Evolutionary conservation across 2,329 filamentous ascomycete genomes (phyloP).

Genomic region (Mycosphaerella sp.): DNA sequence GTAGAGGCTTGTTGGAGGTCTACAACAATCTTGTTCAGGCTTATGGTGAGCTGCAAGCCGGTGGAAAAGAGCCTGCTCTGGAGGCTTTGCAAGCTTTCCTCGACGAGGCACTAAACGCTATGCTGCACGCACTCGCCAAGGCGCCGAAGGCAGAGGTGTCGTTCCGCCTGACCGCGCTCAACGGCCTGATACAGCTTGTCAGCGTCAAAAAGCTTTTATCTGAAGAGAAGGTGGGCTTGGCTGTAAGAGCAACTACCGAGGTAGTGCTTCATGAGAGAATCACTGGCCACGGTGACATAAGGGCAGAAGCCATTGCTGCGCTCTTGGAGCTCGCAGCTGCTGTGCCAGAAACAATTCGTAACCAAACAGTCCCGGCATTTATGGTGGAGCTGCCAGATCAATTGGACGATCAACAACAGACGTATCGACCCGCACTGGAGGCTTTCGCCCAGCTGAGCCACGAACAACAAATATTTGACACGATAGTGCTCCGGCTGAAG

Average conservation of each 20-base stretch:
- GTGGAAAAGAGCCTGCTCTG: constrained; percentile 34
- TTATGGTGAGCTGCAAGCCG: constrained; percentile 46
- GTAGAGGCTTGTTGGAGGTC: constrained; percentile 57
- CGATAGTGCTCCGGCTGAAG: constrained; percentile 55
- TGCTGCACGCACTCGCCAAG: constrained; percentile 40
- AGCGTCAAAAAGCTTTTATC: constrained; percentile 38
- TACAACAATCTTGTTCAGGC: constrained; percentile 53
- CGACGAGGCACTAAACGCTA: constrained; percentile 39
- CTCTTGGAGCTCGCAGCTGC: constrained; percentile 57
- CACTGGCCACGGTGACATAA: constrained; percentile 51
- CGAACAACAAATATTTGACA: constrained; percentile 58
- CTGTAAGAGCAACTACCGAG: constrained; percentile 56
- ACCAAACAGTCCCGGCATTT: constrained; percentile 61
- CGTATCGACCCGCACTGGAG: constrained; percentile 54
- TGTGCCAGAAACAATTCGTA: constrained; percentile 56
- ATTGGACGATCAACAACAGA: constrained; percentile 38
- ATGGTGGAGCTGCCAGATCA: constrained; percentile 55
- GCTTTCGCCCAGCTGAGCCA: constrained; percentile 58
- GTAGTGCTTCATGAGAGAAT: constrained; percentile 56
- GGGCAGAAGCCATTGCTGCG: constrained; percentile 52
- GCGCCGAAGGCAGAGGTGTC: constrained; percentile 46
- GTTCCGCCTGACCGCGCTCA: constrained; percentile 43
- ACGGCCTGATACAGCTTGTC: constrained; percentile 41
- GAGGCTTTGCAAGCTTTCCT: constrained; percentile 39
- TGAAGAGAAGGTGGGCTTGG: constrained; percentile 41